Conservation (phyloP, 441 rosid genomes). For the Syzygium malaccense region DNA sequence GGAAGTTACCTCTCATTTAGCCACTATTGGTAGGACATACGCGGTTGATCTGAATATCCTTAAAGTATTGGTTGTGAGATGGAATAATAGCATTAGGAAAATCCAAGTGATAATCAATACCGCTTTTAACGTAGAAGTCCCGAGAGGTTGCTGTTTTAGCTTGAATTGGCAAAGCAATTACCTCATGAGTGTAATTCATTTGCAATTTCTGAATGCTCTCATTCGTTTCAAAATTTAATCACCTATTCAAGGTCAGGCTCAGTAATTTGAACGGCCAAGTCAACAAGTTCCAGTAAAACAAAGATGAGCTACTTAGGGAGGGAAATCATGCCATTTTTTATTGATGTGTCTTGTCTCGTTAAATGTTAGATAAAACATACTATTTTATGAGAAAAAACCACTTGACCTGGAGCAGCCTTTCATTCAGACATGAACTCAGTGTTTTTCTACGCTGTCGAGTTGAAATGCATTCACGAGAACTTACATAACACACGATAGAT, state of each 20-base stretch:
- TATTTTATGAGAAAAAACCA: neutral
- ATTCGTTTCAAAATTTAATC: neutral
- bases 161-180: neutral
- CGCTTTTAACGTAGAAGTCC: neutral
- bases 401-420: neutral
- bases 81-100: neutral
- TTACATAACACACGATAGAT: neutral
- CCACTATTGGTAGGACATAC: neutral
- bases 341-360: neutral
- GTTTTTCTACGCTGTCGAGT: neutral
- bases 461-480: neutral
- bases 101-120: neutral
- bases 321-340: neutral
- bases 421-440: neutral
- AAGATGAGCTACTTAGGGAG: neutral
- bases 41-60: neutral
- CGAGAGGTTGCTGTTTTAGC: neutral
- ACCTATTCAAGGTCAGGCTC: neutral
- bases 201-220: neutral
- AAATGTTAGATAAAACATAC: neutral
- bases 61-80: neutral
- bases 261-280: neutral
- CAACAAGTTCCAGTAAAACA: neutral
- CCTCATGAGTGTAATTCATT: neutral
- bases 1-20: neutral